Evolutionary conservation across 306 rosid genomes (phyloP), one percentile per base, ranked within the genome.

Genomic region (Dryas drummondii): DNA sequence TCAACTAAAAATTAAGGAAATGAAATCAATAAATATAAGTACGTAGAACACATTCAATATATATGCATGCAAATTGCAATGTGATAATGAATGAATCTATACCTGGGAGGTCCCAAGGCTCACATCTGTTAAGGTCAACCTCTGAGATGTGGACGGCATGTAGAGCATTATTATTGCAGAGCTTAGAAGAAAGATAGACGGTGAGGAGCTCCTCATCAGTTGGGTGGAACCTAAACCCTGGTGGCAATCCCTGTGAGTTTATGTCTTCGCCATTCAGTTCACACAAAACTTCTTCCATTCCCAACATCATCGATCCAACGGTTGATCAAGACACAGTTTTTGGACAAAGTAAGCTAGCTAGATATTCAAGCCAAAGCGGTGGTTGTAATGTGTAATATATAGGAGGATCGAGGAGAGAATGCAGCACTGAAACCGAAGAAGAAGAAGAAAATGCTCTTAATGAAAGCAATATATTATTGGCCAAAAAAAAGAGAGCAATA

Each of bases 71-170:
- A 32, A 32, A 32, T 32, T 32, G 37, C 1, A 32, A 0, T 32
- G 37, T 32, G 22, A 22, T 22, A 22, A 7, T 5, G 0, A 12
- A 5, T 42, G 22, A 26, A 7, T 15, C 6, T 14, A 62, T 73
- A 89, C 97, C 96, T 80, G 96, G 97, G 68, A 92, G 91, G 62
- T 92, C 91, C 96, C 97, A 89, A 10, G 96, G 96, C 74, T 92
- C 97, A 51, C 90, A 92, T 76, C 90, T 42, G 69, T 89, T 89
- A 42, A 91, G 91, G 51, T 91, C 97, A 69, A 89, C 93, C 73
- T 89, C 93, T 6, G 85, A 87, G 56, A 91, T 86, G 32, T 86
- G 75, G 48, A 87, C 83, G 44, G 55, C 79, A 64, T 73, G 81
- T 80, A 70, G 17, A 54, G 0, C 75, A 46, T 46, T 5, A 46